A percentile compares a stretch with the other conserved stretches of the same genome.
Conservation (phyloP, 1,139 yeast genomes). For the Wickerhamomyces sp. region DNA sequence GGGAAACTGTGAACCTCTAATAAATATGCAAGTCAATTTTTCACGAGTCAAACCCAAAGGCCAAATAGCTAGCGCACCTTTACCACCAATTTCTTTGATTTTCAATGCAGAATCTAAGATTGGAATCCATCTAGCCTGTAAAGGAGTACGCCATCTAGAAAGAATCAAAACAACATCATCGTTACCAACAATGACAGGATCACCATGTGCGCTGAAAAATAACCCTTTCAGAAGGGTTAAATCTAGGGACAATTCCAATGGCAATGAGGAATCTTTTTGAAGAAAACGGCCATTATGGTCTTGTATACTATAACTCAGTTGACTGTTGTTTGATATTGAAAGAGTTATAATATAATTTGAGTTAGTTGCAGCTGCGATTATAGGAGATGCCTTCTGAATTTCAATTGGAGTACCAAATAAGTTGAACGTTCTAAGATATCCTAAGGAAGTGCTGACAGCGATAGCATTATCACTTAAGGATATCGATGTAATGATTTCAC, state of each 20-base stretch:
- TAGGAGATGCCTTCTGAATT: constrained; percentile 49
- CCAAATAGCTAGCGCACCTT: constrained; percentile 67
- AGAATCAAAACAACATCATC: constrained; percentile 70
- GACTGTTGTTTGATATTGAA: constrained; percentile 32
- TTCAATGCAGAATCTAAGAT: constrained; percentile 58
- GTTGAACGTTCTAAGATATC: constrained; percentile 52
- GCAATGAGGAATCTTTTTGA: constrained; percentile 34
- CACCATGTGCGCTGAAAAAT: constrained; percentile 80
- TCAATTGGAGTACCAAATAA: constrained; percentile 52
- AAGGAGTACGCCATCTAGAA: constrained; percentile 71
- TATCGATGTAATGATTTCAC: constrained; percentile 46
- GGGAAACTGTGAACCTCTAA: constrained; percentile 57
- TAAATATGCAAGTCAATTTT: constrained; percentile 65
- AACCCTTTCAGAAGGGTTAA: constrained; percentile 47
- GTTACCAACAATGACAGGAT: constrained; percentile 81
- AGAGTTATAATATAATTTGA: constrained; percentile 42
- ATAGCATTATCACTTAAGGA: constrained; percentile 46
- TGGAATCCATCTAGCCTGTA: constrained; percentile 87
- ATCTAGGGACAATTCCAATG: constrained; percentile 25
- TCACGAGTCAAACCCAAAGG: constrained; percentile 77
- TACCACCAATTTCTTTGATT: constrained; percentile 48
- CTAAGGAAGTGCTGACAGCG: constrained; percentile 52
- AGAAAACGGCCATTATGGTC: constrained; percentile 33
- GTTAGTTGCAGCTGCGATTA: constrained; percentile 51
- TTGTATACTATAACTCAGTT: constrained; percentile 32